Evolutionary conservation across 1,139 yeast genomes (phyloP), one percentile per base, ranked within the genome.

Genomic region (Entelexis paramagnoliae): DNA sequence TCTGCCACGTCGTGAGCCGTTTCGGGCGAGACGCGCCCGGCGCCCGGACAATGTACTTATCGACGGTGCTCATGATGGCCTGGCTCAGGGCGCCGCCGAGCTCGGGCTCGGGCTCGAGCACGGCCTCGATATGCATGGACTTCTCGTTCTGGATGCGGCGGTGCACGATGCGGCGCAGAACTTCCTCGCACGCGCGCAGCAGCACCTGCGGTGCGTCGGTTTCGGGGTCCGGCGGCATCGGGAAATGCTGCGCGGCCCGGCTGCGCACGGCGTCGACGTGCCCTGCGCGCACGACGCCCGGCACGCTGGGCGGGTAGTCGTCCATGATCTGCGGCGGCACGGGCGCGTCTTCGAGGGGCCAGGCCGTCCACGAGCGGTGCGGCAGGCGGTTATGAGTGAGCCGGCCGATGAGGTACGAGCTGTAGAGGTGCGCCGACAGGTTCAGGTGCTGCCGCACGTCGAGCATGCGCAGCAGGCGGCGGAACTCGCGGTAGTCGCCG

Each of bases 381-480:
- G 58, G 57, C 16, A 51, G 34, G 17, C 26, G 32, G 33, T 24
- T 17, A 24, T 24, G 32, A 20, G 30, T 30, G 34, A 22, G 40
- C 2, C 32, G 9, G 35, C 45, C 9, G 26, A 63, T 40, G 32
- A 62, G 52, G 49, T 55, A 57, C 13, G 63, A 60, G 9, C 64
- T 55, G 48, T 63, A 65, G 16, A 66, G 53, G 51, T 66, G 69
- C 33, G 59, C 56, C 9, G 67, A 54, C 17, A 65, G 55, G 44
- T 64, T 58, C 13, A 33, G 45, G 24, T 59, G 60, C 50, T 64
- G 65, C 46, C 54, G 56, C 16, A 49, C 32, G 38, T 64, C 68
- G 24, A 64, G 57, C 36, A 54, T 39, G 17, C 48, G 51, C 34
- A 62, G 35, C 4, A 62, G 48, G 20, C 57, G 33, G 32, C 36